Conservation (phyloP, 1,284 basidiomycete species). For the Hortiboletus rubellus region DNA sequence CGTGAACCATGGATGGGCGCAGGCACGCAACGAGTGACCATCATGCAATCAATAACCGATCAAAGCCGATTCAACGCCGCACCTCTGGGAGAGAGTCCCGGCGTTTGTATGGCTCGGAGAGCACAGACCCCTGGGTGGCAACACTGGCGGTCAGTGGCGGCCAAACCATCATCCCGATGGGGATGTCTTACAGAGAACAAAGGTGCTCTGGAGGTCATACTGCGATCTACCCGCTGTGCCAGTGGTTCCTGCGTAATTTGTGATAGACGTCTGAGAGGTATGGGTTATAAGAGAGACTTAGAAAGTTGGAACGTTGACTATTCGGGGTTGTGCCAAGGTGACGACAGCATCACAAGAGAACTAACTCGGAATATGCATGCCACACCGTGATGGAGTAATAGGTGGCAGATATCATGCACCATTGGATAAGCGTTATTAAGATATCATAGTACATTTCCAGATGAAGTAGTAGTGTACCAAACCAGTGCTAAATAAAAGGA, state of each 20-base stretch:
- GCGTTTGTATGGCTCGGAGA: not conserved
- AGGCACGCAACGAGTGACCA: constrained; percentile 5
- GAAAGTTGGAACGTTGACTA: no score
- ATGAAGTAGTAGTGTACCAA: not conserved
- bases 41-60: constrained; percentile 22
- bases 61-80: constrained; percentile 24
- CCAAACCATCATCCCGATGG: no score
- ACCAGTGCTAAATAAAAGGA: not conserved
- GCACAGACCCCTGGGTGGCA: no score
- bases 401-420: not conserved
- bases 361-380: not conserved
- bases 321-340: not conserved
- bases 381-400: not conserved
- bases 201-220: no score
- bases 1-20: not conserved
- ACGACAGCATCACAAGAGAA: not conserved
- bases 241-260: no score
- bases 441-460: not conserved
- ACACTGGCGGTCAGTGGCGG: no score
- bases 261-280: no score
- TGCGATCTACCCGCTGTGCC: no score
- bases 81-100: not conserved
- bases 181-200: no score
- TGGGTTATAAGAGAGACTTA: no score
- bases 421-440: not conserved